These are phyloP conservation scores for Albophoma yamanashiensis DNA, from an alignment of 2,329 filamentous ascomycete genomes.

Conservation along the genomic window DNA sequence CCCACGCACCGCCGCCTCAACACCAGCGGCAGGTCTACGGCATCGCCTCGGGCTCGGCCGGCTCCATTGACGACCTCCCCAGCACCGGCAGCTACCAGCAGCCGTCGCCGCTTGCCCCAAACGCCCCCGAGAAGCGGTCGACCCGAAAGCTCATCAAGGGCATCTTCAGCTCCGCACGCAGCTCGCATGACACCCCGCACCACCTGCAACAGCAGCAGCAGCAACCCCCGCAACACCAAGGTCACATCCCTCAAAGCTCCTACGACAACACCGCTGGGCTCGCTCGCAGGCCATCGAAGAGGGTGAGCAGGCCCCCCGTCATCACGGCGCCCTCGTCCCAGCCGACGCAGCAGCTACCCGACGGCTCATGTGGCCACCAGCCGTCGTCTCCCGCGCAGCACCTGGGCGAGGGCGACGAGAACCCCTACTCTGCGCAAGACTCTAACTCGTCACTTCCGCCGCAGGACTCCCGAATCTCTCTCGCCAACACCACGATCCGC, in stretches of 20 bases:
- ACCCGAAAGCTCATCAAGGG: constrained; percentile 44
- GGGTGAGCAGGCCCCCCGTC: constrained; percentile 37
- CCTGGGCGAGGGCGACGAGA: constrained; percentile 28
- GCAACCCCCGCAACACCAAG: constrained; percentile 4
- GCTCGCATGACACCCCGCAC: constrained; percentile 10
- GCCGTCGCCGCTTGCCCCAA: constrained; percentile 17
- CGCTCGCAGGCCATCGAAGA: constrained; percentile 45
- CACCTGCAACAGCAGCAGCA: constrained; percentile 13
- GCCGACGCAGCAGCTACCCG: constrained; percentile 4
- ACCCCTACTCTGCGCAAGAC: constrained; percentile 22
- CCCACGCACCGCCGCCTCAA: constrained; percentile 15
- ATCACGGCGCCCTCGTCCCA: constrained; percentile 29
- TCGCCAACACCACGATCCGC: constrained; percentile 30
- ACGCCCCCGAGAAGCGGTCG: constrained; percentile 34
- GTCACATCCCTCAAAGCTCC: constrained; percentile 17
- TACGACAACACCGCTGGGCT: constrained; percentile 40
- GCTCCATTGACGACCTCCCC: constrained; percentile 13
- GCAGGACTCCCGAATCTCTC: constrained; percentile 27
- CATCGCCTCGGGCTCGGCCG: constrained; percentile 10
- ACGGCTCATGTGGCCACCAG: constrained; percentile 9
- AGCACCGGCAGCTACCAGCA: constrained; percentile 14
- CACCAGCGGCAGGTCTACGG: constrained; percentile 19
- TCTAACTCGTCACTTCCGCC: constrained; percentile 28
- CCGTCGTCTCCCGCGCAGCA: constrained; percentile 31
- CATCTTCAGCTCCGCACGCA: constrained; percentile 32